Percentiles rank a stretch among this genome's conserved stretches.
phyloP scores from a whole-genome alignment of 495 filamentous ascomycete genomes.

The Aspergillus sclerotiicarbonarius region DNA sequence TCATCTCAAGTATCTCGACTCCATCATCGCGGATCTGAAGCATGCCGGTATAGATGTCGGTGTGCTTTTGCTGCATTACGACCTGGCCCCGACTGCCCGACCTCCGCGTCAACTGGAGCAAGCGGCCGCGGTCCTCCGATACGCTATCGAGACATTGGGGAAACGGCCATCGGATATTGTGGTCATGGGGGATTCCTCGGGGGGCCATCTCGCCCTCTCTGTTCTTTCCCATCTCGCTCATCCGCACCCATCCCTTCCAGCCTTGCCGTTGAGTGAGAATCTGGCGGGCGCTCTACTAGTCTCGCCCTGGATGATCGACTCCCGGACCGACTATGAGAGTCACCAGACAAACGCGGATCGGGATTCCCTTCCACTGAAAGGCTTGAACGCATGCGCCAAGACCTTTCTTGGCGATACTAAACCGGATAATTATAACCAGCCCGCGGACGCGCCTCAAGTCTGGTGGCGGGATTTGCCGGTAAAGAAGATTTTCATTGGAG shows the following conservation, averaged over 20 bases:
- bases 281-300: constrained; percentile 11
- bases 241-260: constrained; percentile 40
- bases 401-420: not conserved
- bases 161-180: constrained; percentile 40
- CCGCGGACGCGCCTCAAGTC: not conserved
- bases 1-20: not conserved
- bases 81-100: constrained; percentile 40
- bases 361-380: not conserved
- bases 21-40: not conserved
- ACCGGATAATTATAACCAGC: not conserved
- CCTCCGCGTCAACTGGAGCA: constrained; percentile 55
- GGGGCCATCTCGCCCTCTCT: constrained; percentile 49
- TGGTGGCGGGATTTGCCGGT: not conserved
- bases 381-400: not conserved
- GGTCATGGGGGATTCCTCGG: constrained; percentile 56
- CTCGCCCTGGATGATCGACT: constrained; percentile 17
- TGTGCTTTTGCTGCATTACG: not conserved
- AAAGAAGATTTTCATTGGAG: not conserved
- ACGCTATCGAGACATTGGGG: constrained; percentile 35
- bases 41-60: not conserved
- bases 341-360: constrained; percentile 2
- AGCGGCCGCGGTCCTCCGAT: constrained; percentile 40
- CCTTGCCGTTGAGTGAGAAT: not conserved
- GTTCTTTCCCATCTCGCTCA: constrained; percentile 53
- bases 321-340: constrained; percentile 4